Evolutionary conservation across 139 green algal genomes (phyloP).

Genomic region (Chlorella sp.): DNA sequence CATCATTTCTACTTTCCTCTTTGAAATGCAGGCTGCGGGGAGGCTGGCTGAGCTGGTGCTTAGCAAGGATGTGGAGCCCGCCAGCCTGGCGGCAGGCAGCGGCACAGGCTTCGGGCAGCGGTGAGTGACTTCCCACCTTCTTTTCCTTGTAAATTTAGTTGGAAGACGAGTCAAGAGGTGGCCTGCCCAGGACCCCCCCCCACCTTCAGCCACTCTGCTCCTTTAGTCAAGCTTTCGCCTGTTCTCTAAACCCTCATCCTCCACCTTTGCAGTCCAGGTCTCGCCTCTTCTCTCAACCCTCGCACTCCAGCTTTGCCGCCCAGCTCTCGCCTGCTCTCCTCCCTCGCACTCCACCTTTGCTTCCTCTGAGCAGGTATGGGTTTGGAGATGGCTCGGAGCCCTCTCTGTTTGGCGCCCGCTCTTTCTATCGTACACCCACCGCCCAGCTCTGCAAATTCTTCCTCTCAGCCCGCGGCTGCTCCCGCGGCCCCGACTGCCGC

Average conservation of each 20-base stretch:
- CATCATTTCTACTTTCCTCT: too few species aligned
- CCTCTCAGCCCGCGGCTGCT: not conserved
- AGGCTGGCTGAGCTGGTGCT: constrained; percentile 10
- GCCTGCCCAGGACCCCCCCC: too few species aligned
- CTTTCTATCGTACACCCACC: not conserved
- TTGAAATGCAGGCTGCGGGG: not conserved
- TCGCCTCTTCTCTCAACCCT: too few species aligned
- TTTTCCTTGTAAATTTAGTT: too few species aligned
- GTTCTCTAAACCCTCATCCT: too few species aligned
- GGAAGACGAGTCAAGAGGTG: too few species aligned
- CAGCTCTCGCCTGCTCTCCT: too few species aligned
- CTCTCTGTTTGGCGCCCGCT: not conserved
- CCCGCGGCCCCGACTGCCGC: not conserved
- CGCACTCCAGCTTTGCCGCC: too few species aligned
- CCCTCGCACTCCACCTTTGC: not conserved
- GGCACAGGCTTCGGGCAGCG: not conserved
- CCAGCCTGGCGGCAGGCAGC: not conserved
- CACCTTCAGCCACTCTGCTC: too few species aligned
- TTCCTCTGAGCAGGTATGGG: not conserved
- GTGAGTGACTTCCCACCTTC: too few species aligned
- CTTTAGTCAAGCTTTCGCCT: too few species aligned
- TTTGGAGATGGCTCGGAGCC: not conserved
- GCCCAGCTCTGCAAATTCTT: constrained; percentile 16
- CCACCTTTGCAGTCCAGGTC: too few species aligned
- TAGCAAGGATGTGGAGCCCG: not conserved